These are phyloP conservation scores for Schizochytrium sp. DNA, from an alignment of 108 stramenopile species.

Conservation along the genomic window DNA sequence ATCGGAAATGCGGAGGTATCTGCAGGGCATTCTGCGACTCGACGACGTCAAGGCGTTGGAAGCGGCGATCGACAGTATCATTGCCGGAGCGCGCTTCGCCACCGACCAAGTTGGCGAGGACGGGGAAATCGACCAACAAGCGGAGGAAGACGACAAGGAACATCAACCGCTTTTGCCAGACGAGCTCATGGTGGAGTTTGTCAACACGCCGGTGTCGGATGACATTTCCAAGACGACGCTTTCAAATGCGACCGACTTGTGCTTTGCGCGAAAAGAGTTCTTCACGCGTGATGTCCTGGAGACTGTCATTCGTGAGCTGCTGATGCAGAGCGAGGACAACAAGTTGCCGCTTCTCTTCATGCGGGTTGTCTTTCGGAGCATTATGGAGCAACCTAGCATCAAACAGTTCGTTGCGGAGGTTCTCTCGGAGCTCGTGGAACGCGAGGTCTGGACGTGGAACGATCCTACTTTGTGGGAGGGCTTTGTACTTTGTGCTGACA, in stretches of 20 bases:
- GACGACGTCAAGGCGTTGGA: not conserved
- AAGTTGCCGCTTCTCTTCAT: not conserved
- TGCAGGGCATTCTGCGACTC: not conserved
- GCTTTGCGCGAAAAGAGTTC: not conserved
- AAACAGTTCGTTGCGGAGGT: not conserved
- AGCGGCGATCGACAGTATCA: not conserved
- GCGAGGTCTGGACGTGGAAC: not conserved
- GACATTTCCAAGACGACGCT: not conserved
- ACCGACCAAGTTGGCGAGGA: not conserved
- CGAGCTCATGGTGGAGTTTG: not conserved
- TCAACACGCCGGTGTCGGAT: conserved; percentile 9
- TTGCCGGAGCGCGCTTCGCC: not conserved
- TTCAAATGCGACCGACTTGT: not conserved
- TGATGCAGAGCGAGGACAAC: not conserved
- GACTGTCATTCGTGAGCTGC: not conserved
- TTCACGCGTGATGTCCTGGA: not conserved
- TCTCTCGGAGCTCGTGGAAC: not conserved
- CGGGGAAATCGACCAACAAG: not conserved
- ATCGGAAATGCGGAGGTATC: not conserved
- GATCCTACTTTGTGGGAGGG: not conserved
- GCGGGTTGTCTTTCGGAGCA: not conserved
- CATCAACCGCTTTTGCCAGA: not conserved
- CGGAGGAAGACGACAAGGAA: not conserved
- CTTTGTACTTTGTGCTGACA: not conserved
- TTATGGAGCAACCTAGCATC: not conserved